Conservation (phyloP, 176 grass and related monocot species). For the Musa schizocarpa region DNA sequence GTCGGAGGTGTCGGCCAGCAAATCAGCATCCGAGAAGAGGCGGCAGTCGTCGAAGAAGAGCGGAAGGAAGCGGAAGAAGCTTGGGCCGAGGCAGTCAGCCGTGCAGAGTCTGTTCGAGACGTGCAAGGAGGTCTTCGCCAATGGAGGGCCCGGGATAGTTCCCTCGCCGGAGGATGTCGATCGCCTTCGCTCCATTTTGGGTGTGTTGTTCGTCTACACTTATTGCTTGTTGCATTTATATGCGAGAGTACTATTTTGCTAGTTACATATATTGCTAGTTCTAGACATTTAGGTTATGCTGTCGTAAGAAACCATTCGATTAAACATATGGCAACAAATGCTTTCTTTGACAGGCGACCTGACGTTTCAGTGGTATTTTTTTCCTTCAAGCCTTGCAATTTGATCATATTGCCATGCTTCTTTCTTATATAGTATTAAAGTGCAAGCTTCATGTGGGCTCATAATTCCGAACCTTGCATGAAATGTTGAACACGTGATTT, state of each 20-base stretch:
- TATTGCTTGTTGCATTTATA: constrained; percentile 6
- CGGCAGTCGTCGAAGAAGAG: constrained; percentile 21
- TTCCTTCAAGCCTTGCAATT: too few species aligned
- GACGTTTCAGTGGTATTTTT: too few species aligned
- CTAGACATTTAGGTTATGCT: too few species aligned
- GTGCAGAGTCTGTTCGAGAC: constrained; percentile 67
- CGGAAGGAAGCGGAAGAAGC: constrained; percentile 27
- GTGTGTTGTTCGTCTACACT: constrained; percentile 25
- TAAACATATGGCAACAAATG: too few species aligned
- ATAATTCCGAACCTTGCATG: not conserved
- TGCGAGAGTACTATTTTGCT: not conserved
- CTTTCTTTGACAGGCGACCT: too few species aligned
- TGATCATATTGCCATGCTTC: not conserved
- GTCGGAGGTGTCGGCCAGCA: not conserved
- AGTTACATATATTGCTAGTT: not conserved
- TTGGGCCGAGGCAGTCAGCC: not conserved
- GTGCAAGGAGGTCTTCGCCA: constrained; percentile 47
- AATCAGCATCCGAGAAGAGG: not conserved
- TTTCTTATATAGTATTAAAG: not conserved
- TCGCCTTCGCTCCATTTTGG: constrained; percentile 24
- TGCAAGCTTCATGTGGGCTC: not conserved
- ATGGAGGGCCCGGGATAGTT: constrained; percentile 34
- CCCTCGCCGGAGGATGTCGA: constrained; percentile 46
- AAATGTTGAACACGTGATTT: not conserved
- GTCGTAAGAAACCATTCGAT: too few species aligned